Percentiles rank a stretch among this genome's conserved stretches.
phyloP scores from a whole-genome alignment of 768 basidiomycete species.

The Phylloporus sp. region DNA sequence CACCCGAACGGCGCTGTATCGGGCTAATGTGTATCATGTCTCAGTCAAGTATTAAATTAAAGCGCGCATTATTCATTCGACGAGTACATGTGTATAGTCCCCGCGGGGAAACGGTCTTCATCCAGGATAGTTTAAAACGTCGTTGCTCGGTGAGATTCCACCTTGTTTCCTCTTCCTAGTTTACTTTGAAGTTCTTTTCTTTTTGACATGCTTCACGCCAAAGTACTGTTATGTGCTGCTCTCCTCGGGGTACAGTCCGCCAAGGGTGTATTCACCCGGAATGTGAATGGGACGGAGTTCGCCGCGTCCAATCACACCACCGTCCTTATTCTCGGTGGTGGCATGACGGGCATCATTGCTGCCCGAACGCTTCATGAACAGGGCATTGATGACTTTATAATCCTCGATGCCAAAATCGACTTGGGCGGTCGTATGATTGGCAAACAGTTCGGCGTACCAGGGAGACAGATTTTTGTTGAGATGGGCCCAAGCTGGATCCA shows the following conservation, averaged over 20 bases:
- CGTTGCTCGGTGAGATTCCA: not conserved
- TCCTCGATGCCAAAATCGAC: slow-evolving; percentile 40
- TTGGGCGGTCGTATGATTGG: slow-evolving; percentile 61
- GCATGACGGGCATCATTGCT: slow-evolving; percentile 61
- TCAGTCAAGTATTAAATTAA: not conserved
- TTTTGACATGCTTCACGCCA: slow-evolving; percentile 11
- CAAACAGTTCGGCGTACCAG: slow-evolving; percentile 38
- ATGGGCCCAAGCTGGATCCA: slow-evolving; percentile 60
- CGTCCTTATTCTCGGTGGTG: slow-evolving; percentile 61
- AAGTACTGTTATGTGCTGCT: not conserved
- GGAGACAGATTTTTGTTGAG: slow-evolving; percentile 46
- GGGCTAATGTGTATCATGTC: not conserved
- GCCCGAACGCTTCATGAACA: slow-evolving; percentile 55
- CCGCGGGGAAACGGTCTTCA: not conserved
- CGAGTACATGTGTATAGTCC: not conserved
- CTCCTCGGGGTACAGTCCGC: slow-evolving; percentile 7
- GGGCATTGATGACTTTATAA: slow-evolving; percentile 25
- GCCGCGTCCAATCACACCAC: slow-evolving; percentile 24
- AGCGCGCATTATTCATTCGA: not conserved
- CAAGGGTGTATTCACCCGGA: slow-evolving; percentile 4
- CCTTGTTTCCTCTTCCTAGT: not conserved
- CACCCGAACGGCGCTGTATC: not conserved
- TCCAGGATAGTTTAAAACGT: not conserved
- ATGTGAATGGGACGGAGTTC: not conserved
- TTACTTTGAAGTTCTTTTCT: not conserved